Evolutionary conservation across 164 flowering plant genomes (phyloP), one percentile per base, ranked within the genome.

Genomic region (Tetrastigma voinierianum): DNA sequence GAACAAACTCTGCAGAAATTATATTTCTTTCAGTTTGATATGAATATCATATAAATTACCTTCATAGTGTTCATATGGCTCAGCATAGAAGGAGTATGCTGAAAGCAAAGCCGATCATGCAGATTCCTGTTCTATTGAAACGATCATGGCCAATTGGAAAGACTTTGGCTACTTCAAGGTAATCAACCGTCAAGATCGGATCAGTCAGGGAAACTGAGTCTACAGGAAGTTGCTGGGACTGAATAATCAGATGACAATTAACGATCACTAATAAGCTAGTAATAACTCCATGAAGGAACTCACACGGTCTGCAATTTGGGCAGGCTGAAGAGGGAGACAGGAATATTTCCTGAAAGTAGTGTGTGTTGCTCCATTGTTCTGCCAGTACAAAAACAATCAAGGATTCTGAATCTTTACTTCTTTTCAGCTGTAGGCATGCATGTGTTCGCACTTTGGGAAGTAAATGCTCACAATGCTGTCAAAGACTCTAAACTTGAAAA

Each of bases 231-330:
- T 46, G 18, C 14, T 43, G 0, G 11, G 55, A 21, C 23, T 23
- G 9, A 25, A 56, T n/a, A n/a, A n/a, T n/a, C n/a, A n/a, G n/a
- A n/a, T n/a, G n/a, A n/a, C n/a, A n/a, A n/a, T n/a, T n/a, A n/a
- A n/a, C n/a, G n/a, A n/a, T n/a, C n/a, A n/a, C n/a, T n/a, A n/a
- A n/a, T n/a, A n/a, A n/a, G n/a, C n/a, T n/a, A n/a, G n/a, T n/a
- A n/a, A n/a, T n/a, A n/a, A n/a, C n/a, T n/a, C n/a, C n/a, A n/a
- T n/a, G n/a, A 68, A 46, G 32, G 4, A 1, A 70, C 94, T 82
- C 66, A 89, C 94, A 86, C 78, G 18, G 70, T 78, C 81, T 86
- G 83, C 59, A 89, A 69, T 19, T 72, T 67, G 56, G 82, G 70
- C 54, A 80, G 73, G 65, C 72, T 69, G 77, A 87, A 89, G 16